Base-by-base conservation (phyloP, 176 grass and related monocot species). In the Saccharum officinarum region DNA sequence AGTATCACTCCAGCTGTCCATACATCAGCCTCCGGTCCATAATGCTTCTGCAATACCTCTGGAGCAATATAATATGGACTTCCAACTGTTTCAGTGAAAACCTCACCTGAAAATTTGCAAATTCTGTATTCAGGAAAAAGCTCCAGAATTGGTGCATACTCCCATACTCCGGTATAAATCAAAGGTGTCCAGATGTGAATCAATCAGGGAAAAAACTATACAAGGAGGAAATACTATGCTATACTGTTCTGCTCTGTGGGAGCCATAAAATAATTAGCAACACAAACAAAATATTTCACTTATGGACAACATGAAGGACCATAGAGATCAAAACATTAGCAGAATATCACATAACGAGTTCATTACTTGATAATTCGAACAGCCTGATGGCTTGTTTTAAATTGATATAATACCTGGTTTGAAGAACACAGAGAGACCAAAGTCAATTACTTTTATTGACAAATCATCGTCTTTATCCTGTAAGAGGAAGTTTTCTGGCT, bases 401-500 rank as follows among this genome's bases (percentile, higher is more conserved):
- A 23, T 23, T 33, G 39, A n/a, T 52, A 63, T 25, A 42, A 26
- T 85, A 87, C 76, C 80, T 77, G 91, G 94, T 87, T 91, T 93
- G 52, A 96, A 89, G 88, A 96, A 93, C 57, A 96, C 91, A 8
- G 91, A 96, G 28, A 93, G 88, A 73, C 91, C 94, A 68, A 96
- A 96, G 84, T 96, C 94, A 25, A 92, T 96, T 50, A 82, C 80
- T 80, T 96, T 96, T 63, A 96, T 89, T 1, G 91, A 96, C 9
- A 90, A 54, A 28, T 93, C 88, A 38, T 95, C 89, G 3, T 92
- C 89, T 69, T 81, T 84, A 77, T 93, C 82, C 22, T 77, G 59
- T 61, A 97, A 71, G 34, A 93, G 86, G 87, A 93, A 97, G 49
- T 97, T 97, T 77, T 97, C 94, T 67, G 90, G 88, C 80, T 93